phyloP scores from a whole-genome alignment of 2,329 filamentous ascomycete species.

The Trichoderma sp. region DNA sequence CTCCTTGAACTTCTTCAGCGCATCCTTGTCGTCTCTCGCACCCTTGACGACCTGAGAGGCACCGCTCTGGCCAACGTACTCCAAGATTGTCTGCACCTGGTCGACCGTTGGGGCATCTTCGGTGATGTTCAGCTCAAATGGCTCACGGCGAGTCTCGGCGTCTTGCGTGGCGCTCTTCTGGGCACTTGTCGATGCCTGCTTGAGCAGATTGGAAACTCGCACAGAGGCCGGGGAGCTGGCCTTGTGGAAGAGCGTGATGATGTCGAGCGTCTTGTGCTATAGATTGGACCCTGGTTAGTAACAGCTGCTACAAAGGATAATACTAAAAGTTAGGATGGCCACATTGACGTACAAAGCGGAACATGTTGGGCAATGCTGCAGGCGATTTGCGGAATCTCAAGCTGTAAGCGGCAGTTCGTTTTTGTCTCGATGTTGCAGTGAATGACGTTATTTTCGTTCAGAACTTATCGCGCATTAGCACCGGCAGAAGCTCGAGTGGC shows the following conservation, averaged over 20 bases:
- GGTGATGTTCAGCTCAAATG: slow-evolving; percentile 85
- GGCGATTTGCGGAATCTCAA: not conserved
- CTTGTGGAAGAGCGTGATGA: slow-evolving; percentile 95
- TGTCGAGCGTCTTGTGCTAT: slow-evolving; percentile 72
- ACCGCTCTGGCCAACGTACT: slow-evolving; percentile 68
- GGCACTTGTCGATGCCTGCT: slow-evolving; percentile 72
- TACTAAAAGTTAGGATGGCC: not conserved
- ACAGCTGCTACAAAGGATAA: not conserved
- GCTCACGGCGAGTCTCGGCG: slow-evolving; percentile 50
- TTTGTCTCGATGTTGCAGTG: not conserved
- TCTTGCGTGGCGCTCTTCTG: slow-evolving; percentile 66
- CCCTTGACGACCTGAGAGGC: slow-evolving; percentile 66
- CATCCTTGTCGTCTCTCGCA: slow-evolving; percentile 72
- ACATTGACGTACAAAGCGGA: slow-evolving; percentile 25
- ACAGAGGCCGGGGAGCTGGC: slow-evolving; percentile 69
- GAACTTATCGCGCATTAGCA: slow-evolving; percentile 4
- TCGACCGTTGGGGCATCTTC: slow-evolving; percentile 77
- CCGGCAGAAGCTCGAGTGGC: not conserved
- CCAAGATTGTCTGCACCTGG: slow-evolving; percentile 79
- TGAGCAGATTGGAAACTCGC: slow-evolving; percentile 72
- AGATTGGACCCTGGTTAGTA: not conserved
- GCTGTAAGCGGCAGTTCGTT: not conserved
- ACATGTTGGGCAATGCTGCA: slow-evolving; percentile 23
- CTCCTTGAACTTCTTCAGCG: slow-evolving; percentile 73
- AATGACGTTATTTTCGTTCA: slow-evolving; percentile 21